Conservation (phyloP, 2,329 filamentous ascomycete genomes). For the Sordariomycetes sp. region DNA sequence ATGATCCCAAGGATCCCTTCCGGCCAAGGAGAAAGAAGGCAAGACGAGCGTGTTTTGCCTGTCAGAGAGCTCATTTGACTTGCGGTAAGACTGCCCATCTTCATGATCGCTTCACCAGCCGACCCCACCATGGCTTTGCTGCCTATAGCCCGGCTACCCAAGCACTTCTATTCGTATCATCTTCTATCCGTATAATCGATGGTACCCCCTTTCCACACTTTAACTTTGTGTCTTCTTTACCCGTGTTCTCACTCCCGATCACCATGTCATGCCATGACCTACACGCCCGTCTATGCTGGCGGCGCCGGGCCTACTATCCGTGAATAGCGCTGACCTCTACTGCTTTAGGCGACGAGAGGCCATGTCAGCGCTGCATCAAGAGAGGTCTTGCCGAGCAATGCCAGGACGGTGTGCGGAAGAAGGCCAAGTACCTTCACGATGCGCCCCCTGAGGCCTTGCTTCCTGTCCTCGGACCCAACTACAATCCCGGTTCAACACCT, state of each 20-base stretch:
- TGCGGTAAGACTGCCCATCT: constrained; percentile 61
- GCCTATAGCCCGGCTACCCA: not conserved
- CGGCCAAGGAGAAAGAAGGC: constrained; percentile 92
- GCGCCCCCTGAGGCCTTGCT: constrained; percentile 79
- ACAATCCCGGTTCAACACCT: constrained; percentile 42
- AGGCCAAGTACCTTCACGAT: constrained; percentile 97
- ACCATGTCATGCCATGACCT: too few species aligned
- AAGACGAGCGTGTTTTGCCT: constrained; percentile 87
- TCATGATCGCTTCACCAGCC: not conserved
- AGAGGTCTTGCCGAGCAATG: constrained; percentile 82
- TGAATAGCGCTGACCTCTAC: not conserved
- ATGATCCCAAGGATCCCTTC: constrained; percentile 77
- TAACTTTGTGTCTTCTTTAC: too few species aligned
- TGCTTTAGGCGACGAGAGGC: constrained; percentile 76
- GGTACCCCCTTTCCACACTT: too few species aligned
- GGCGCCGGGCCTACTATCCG: too few species aligned
- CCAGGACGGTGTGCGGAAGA: constrained; percentile 94
- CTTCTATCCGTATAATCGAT: too few species aligned
- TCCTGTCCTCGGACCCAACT: constrained; percentile 65
- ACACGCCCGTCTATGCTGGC: too few species aligned
- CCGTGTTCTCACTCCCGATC: too few species aligned
- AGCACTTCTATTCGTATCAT: too few species aligned
- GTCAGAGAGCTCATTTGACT: constrained; percentile 91
- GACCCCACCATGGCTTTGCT: not conserved
- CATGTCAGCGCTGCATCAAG: constrained; percentile 89